phyloP scores from a whole-genome alignment of 345 rosid genomes.

The Eutrema heterophyllum region DNA sequence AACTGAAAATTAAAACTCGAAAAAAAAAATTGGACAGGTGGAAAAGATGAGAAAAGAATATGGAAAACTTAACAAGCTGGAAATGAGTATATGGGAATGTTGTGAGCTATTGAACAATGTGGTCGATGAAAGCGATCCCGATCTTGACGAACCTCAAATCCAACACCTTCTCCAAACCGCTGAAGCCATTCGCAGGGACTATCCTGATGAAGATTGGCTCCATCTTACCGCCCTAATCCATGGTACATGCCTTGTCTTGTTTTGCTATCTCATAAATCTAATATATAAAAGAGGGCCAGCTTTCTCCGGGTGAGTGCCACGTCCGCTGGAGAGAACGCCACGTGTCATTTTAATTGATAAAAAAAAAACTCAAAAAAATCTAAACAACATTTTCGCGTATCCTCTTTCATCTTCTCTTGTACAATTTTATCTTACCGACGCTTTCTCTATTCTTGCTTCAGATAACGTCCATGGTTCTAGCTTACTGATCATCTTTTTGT shows the following conservation, averaged over 20 bases:
- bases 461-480: too few species aligned
- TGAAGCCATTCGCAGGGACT: constrained; percentile 61
- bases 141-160: constrained; percentile 68
- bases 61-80: constrained; percentile 41
- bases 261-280: background rate
- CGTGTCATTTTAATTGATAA: too few species aligned
- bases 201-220: constrained; percentile 65
- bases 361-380: too few species aligned
- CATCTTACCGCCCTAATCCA: constrained; percentile 64
- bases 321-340: too few species aligned
- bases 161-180: constrained; percentile 65
- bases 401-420: too few species aligned
- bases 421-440: too few species aligned
- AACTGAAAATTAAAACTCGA: background rate
- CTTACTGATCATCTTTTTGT: too few species aligned
- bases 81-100: constrained; percentile 77
- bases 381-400: too few species aligned
- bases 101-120: constrained; percentile 56
- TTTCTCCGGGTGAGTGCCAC: too few species aligned
- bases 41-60: constrained; percentile 46
- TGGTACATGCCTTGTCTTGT: constrained; percentile 31
- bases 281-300: too few species aligned
- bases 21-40: constrained; percentile 29
- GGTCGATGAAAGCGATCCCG: constrained; percentile 71
- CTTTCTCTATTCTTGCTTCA: too few species aligned